Percentiles rank a stretch among this genome's conserved stretches.
Evolutionary conservation across 2,329 filamentous ascomycete species (phyloP).

Genomic region (Boeremia lycopersici): DNA sequence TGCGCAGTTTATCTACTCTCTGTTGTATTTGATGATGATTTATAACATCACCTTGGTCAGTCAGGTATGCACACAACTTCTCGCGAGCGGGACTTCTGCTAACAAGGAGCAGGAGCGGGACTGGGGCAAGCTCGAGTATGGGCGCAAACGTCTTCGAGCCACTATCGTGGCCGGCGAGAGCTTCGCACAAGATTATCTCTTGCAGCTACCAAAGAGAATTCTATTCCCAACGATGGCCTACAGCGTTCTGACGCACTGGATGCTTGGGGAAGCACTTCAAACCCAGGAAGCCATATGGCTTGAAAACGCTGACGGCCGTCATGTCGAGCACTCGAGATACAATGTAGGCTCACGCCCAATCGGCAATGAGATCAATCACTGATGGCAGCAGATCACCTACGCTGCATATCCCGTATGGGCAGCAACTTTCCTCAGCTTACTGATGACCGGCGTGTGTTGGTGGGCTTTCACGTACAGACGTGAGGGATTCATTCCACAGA

Average conservation of each 20-base stretch:
- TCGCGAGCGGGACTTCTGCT: neutral
- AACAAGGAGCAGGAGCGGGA: slow-evolving; percentile 25
- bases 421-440: slow-evolving; percentile 34
- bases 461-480: slow-evolving; percentile 40
- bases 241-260: slow-evolving; percentile 38
- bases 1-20: slow-evolving; percentile 39
- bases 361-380: neutral
- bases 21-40: slow-evolving; percentile 40
- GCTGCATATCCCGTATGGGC: slow-evolving; percentile 33
- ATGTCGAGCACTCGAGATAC: slow-evolving; percentile 4
- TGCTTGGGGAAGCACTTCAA: slow-evolving; percentile 40
- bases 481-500: slow-evolving; percentile 43
- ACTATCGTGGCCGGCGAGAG: slow-evolving; percentile 36
- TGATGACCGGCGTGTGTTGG: slow-evolving; percentile 41
- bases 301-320: slow-evolving; percentile 15
- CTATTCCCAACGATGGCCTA: slow-evolving; percentile 40
- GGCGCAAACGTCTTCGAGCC: slow-evolving; percentile 31
- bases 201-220: slow-evolving; percentile 40
- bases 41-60: slow-evolving; percentile 39
- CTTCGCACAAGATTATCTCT: slow-evolving; percentile 37
- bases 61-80: slow-evolving; percentile 13
- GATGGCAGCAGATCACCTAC: slow-evolving; percentile 23
- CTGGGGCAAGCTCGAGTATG: slow-evolving; percentile 38
- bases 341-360: neutral
- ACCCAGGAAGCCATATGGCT: slow-evolving; percentile 36